These are phyloP conservation scores for Eucalyptus marginata DNA, from an alignment of 345 rosid genomes.

Conservation along the genomic window DNA sequence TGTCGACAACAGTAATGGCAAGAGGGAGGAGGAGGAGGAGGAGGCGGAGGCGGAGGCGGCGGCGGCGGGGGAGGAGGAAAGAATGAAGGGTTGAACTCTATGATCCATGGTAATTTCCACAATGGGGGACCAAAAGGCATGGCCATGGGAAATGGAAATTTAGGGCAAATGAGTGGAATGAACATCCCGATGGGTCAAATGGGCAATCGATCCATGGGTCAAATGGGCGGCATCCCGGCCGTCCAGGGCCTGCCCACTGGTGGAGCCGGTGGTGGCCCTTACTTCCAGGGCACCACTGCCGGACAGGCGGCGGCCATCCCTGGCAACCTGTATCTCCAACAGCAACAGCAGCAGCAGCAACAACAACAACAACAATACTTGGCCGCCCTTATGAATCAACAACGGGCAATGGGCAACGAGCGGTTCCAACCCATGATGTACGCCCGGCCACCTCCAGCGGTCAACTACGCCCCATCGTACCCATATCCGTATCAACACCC, in stretches of 20 bases:
- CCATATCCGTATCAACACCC: slow-evolving; percentile 30
- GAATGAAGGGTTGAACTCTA: slow-evolving; percentile 6
- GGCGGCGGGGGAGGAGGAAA: slow-evolving; percentile 16
- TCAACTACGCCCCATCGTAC: slow-evolving; percentile 63
- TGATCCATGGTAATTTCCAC: slow-evolving; percentile 27
- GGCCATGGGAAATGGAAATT: not conserved
- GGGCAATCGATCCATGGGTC: slow-evolving; percentile 8
- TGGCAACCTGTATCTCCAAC: slow-evolving; percentile 43
- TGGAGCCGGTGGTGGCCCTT: not conserved
- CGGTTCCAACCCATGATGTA: slow-evolving; percentile 94
- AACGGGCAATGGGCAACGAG: slow-evolving; percentile 66
- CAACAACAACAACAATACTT: slow-evolving; percentile 39
- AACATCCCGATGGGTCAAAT: slow-evolving; percentile 33
- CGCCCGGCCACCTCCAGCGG: slow-evolving; percentile 76
- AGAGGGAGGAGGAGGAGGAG: slow-evolving; percentile 27
- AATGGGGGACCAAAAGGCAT: slow-evolving; percentile 22
- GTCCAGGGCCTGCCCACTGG: slow-evolving; percentile 65
- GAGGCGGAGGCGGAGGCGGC: slow-evolving; percentile 9
- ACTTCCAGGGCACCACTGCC: slow-evolving; percentile 3
- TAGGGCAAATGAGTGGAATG: slow-evolving; percentile 31
- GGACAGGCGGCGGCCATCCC: slow-evolving; percentile 53
- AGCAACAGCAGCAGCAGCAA: not conserved
- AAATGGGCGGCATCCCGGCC: slow-evolving; percentile 21
- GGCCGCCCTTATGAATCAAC: slow-evolving; percentile 79
- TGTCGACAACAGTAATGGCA: slow-evolving; percentile 5